Conservation (phyloP, 371 early-diverging fungal genomes). For the Lichtheimia ramosa region DNA sequence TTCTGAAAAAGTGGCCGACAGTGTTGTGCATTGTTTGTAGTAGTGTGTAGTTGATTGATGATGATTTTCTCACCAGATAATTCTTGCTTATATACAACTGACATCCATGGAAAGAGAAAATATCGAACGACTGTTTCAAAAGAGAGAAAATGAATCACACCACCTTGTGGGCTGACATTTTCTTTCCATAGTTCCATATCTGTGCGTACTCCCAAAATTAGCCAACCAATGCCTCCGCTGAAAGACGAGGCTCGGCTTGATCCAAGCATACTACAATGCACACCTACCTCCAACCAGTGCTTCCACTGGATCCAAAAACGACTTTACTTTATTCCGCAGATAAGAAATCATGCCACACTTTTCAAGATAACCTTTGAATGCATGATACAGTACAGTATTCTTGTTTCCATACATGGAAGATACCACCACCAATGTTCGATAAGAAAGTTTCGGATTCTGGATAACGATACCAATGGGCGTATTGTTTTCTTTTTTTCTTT, state of each 20-base stretch:
- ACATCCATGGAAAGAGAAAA: neutral
- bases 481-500: neutral
- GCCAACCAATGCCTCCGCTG: too few relatives aligned
- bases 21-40: conserved; percentile 1
- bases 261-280: too few relatives aligned
- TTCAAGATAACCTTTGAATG: too few relatives aligned
- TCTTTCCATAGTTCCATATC: too few relatives aligned
- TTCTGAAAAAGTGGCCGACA: conserved; percentile 25
- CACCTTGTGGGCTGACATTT: neutral
- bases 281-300: too few relatives aligned
- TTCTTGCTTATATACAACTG: neutral
- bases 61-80: neutral
- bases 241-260: too few relatives aligned
- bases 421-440: neutral
- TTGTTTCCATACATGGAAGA: too few relatives aligned
- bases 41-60: neutral
- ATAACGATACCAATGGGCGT: neutral
- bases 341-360: too few relatives aligned
- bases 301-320: too few relatives aligned
- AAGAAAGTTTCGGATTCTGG: neutral
- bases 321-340: too few relatives aligned
- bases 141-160: neutral
- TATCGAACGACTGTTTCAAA: conserved; percentile 5
- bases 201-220: too few relatives aligned
- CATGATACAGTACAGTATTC: too few relatives aligned